Percentiles rank a stretch among this genome's conserved stretches.
Evolutionary conservation across 2,329 filamentous ascomycete species (phyloP).

Genomic region (Epichloe festucae): DNA sequence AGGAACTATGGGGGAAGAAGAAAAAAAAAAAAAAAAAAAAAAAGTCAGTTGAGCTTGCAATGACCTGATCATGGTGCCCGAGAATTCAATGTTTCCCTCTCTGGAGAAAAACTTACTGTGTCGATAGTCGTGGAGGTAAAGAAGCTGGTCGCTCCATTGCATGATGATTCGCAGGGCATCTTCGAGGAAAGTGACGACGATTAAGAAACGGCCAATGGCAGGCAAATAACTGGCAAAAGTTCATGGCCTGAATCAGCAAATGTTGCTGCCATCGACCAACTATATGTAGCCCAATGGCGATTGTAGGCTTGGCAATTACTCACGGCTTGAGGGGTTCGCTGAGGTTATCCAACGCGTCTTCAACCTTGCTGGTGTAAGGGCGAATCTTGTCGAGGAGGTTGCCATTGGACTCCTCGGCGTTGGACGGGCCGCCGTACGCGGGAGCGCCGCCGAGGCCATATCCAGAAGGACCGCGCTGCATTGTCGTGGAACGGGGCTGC

Average conservation of each 20-base stretch:
- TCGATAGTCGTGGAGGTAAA: conserved; percentile 85
- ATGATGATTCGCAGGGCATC: conserved; percentile 93
- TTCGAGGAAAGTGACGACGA: conserved; percentile 96
- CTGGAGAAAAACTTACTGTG: conserved; percentile 54
- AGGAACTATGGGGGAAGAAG: conserved; percentile 48
- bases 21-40: no score
- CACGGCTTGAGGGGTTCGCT: conserved; percentile 92
- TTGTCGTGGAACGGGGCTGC: conserved; percentile 9
- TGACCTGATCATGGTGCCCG: neutral
- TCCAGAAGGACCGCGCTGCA: conserved; percentile 53
- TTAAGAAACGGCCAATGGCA: conserved; percentile 90
- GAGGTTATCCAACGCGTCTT: conserved; percentile 77
- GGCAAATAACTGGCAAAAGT: conserved; percentile 63
- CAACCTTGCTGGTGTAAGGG: conserved; percentile 95
- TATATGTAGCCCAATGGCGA: neutral
- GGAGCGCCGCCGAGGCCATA: conserved; percentile 66
- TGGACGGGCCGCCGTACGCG: conserved; percentile 51
- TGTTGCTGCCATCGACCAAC: neutral
- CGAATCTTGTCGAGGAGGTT: conserved; percentile 67
- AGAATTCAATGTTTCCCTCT: neutral
- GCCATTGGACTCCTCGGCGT: conserved; percentile 42
- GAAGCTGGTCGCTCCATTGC: conserved; percentile 91
- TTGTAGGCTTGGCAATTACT: conserved; percentile 12
- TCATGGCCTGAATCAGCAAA: conserved; percentile 9
- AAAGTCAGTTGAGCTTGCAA: neutral